Base-by-base conservation (phyloP, 176 grass and related monocot species). In the Oryza meridionalis region DNA sequence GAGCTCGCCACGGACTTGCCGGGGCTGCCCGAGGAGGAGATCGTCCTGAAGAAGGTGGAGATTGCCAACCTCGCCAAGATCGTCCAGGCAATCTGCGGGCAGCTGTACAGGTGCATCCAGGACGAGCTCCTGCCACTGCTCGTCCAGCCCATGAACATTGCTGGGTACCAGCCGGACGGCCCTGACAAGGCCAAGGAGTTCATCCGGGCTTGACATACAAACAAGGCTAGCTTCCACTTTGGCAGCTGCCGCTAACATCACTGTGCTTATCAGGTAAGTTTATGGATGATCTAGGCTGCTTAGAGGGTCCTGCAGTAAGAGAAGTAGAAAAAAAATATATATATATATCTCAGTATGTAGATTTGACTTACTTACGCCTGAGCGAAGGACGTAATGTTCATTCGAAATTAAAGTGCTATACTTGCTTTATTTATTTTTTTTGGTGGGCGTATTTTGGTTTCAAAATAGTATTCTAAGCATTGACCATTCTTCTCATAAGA, bases 101-200 rank as follows among this genome's bases (percentile, higher is more conserved):
- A 77, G 61, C 77, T 90, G 82, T 90, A 90, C 22, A 69, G 61
- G 50, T 67, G 74, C 79, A 90, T 90, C 75, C 65, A 90, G 71
- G 84, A 90, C 58, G 84, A 90, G 42, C 70, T 90, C 21, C 79
- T 90, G 70, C 84, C 77, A 25, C 67, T 62, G 50, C 85, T 90
- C 50, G 26, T 62, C 3, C 29, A 26, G 27, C 10, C 49, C 17
- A 78, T 33, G 53, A 37, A 15, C 51, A 90, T 83, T 43, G 67
- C 88, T 8, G 50, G 63, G 11, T 86, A 83, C 58, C 85, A 69
- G 12, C 61, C 79, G 17, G 32, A 62, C 3, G 87, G 87, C 6
- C 75, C 75, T 3, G 77, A 76, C 25, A 85, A 80, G 82, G 87
- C 87, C 50, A 65, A 80, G 61, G 87, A 84, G 44, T 32, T 84